These are phyloP conservation scores for Aspergillus arachidicola DNA, from an alignment of 2,329 filamentous ascomycete genomes.

Conservation along the genomic window DNA sequence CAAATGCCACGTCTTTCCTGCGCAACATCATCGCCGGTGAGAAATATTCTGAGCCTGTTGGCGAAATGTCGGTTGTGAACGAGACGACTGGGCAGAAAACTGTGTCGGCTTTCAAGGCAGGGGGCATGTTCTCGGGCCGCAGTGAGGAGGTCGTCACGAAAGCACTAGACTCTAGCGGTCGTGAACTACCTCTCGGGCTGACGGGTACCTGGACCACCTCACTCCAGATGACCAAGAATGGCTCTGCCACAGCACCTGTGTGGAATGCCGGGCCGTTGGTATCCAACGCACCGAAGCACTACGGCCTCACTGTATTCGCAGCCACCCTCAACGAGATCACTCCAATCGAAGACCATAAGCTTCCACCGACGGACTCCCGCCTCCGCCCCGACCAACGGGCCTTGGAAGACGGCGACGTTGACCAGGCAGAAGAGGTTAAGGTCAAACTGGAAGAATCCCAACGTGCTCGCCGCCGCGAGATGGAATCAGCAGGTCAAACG, in stretches of 20 bases:
- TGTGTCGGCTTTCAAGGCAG: slow-evolving; percentile 86
- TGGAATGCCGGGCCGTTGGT: slow-evolving; percentile 82
- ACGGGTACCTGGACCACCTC: slow-evolving; percentile 81
- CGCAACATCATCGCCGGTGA: slow-evolving; percentile 97
- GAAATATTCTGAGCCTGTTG: slow-evolving; percentile 95
- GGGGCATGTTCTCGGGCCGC: slow-evolving; percentile 95
- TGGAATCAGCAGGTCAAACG: slow-evolving; percentile 73
- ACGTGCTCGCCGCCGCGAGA: slow-evolving; percentile 68
- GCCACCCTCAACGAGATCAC: slow-evolving; percentile 88
- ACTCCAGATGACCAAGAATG: slow-evolving; percentile 67
- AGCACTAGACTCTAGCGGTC: slow-evolving; percentile 67
- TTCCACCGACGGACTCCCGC: slow-evolving; percentile 81
- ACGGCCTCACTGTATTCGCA: slow-evolving; percentile 86
- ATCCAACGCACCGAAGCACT: slow-evolving; percentile 75
- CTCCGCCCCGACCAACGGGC: slow-evolving; percentile 85
- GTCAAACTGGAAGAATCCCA: slow-evolving; percentile 83
- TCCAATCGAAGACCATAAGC: slow-evolving; percentile 68
- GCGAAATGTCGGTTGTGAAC: slow-evolving; percentile 81
- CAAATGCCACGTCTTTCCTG: slow-evolving; percentile 82
- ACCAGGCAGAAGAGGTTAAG: slow-evolving; percentile 83
- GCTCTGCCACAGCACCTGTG: slow-evolving; percentile 64
- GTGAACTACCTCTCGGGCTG: slow-evolving; percentile 67
- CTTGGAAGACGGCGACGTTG: slow-evolving; percentile 78
- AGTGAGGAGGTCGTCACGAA: slow-evolving; percentile 86
- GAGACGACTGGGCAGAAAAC: slow-evolving; percentile 83